phyloP scores from a whole-genome alignment of 176 grass and related monocot genomes.

The Puccinellia tenuiflora region DNA sequence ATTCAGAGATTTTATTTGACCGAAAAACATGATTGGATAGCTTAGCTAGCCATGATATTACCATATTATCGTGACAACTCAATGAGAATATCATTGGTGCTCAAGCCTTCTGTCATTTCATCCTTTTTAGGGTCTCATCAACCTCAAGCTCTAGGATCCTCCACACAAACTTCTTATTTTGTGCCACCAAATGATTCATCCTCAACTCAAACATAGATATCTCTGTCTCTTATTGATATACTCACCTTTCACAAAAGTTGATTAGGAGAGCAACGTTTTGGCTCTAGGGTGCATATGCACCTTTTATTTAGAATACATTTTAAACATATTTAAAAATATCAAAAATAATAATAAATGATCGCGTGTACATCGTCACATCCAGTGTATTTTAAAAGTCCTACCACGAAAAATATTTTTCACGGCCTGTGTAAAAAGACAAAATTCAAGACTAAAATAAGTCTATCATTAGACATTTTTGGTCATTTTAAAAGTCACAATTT shows the following conservation, averaged over 20 bases:
- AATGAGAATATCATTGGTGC: background rate
- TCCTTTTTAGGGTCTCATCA: background rate
- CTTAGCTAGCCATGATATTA: background rate
- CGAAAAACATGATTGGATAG: background rate
- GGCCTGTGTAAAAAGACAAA: no score
- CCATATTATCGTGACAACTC: background rate
- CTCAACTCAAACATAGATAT: background rate
- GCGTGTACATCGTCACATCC: no score
- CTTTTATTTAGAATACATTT: no score
- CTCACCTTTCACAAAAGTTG: background rate
- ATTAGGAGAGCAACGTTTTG: no score
- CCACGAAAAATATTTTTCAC: no score
- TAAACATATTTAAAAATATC: no score
- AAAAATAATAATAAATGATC: no score
- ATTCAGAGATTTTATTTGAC: background rate
- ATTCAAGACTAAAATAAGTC: no score
- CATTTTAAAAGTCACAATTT: no score
- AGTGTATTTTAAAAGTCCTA: no score
- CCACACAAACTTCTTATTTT: background rate
- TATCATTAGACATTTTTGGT: no score
- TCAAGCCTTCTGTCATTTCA: background rate
- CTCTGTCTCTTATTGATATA: background rate
- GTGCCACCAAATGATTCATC: background rate
- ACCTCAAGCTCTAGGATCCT: background rate
- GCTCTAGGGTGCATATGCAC: no score